phyloP scores from a whole-genome alignment of 768 basidiomycete species.

The Rhodocollybia butyracea region DNA sequence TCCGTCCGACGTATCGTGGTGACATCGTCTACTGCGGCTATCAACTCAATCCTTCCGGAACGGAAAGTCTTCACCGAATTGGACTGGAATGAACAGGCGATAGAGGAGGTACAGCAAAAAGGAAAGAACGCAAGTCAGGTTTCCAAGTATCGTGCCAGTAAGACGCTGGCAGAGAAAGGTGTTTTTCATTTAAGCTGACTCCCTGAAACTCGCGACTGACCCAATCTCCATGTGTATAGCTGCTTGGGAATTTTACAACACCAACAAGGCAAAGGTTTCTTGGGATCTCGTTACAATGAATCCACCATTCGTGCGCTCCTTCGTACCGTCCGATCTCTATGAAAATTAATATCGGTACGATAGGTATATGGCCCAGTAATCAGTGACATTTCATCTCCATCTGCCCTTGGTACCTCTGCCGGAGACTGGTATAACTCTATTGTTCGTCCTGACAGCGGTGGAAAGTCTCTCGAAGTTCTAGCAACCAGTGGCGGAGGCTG shows the following conservation, averaged over 20 bases:
- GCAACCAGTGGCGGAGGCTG: conserved; percentile 15
- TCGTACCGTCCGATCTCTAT: not conserved
- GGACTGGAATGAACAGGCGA: conserved; percentile 57
- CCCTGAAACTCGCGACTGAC: not conserved
- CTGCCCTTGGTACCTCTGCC: conserved; percentile 27
- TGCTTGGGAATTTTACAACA: conserved; percentile 47
- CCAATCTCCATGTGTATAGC: conserved; percentile 20
- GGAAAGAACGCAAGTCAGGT: conserved; percentile 38
- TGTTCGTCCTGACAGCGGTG: conserved; percentile 10
- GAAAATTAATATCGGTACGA: too few species aligned
- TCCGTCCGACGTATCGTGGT: conserved; percentile 59
- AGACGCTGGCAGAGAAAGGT: conserved; percentile 59
- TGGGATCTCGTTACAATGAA: conserved; percentile 39
- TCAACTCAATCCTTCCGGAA: conserved; percentile 27
- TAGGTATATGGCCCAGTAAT: conserved; percentile 24
- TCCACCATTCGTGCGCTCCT: conserved; percentile 33
- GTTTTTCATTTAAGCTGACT: not conserved
- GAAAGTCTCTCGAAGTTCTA: conserved; percentile 6
- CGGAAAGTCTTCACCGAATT: conserved; percentile 37
- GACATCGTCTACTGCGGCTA: conserved; percentile 54
- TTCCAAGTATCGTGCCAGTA: conserved; percentile 53
- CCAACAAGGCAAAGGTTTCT: conserved; percentile 24
- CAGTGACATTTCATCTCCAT: conserved; percentile 21
- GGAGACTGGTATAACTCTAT: conserved; percentile 24
- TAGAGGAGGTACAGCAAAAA: conserved; percentile 44